These are phyloP conservation scores for Colletotrichum sp. DNA, from an alignment of 2,329 filamentous ascomycete genomes.

Conservation along the genomic window DNA sequence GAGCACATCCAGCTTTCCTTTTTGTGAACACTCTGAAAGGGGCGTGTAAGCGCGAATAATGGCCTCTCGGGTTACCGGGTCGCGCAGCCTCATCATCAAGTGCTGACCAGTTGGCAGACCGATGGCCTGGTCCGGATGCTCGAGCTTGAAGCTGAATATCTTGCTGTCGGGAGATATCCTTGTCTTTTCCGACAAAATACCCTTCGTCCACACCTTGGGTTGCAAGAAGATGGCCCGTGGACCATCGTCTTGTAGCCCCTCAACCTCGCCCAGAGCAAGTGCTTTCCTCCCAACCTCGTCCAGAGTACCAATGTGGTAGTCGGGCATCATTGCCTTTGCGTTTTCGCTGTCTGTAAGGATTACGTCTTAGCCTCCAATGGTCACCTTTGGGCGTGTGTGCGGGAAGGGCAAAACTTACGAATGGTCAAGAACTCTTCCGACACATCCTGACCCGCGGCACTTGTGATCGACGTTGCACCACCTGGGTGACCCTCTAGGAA, in stretches of 20 bases:
- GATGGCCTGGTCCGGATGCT: slow-evolving; percentile 71
- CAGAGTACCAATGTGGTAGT: slow-evolving; percentile 84
- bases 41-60: slow-evolving; percentile 91
- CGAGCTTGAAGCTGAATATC: slow-evolving; percentile 81
- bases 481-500: slow-evolving; percentile 87
- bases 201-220: slow-evolving; percentile 74
- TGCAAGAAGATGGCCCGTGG: slow-evolving; percentile 71
- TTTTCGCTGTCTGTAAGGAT: slow-evolving; percentile 79
- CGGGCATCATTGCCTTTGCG: slow-evolving; percentile 86
- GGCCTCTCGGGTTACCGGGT: slow-evolving; percentile 71
- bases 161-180: slow-evolving; percentile 77
- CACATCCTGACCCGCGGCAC: slow-evolving; percentile 80
- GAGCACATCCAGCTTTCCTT: slow-evolving; percentile 74
- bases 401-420: slow-evolving; percentile 61
- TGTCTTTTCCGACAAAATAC: slow-evolving; percentile 71
- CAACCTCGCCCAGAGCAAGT: slow-evolving; percentile 52
- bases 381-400: not conserved
- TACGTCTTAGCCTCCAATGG: slow-evolving; percentile 27
- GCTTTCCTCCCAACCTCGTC: slow-evolving; percentile 60
- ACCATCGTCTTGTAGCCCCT: slow-evolving; percentile 36
- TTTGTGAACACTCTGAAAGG: slow-evolving; percentile 66
- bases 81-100: slow-evolving; percentile 80
- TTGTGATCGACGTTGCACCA: slow-evolving; percentile 83
- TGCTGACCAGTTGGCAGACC: slow-evolving; percentile 88
- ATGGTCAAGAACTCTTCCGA: slow-evolving; percentile 93